Evolutionary conservation across 805 yeast species (phyloP).

Genomic region (Crinitomyces ghanaensis): DNA sequence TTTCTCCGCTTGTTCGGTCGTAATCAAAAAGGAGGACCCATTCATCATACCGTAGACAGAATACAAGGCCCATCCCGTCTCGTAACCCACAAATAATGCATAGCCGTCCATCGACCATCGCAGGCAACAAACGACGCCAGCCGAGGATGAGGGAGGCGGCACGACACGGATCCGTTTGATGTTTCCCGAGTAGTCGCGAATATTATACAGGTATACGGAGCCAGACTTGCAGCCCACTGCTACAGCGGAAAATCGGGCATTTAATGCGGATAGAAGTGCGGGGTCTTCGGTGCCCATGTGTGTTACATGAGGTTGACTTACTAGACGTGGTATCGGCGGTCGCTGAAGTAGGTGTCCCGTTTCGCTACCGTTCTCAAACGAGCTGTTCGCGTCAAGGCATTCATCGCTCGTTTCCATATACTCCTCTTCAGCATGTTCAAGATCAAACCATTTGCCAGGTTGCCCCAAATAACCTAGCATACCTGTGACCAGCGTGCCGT

Average conservation of each 20-base stretch:
- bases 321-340: conserved; percentile 2
- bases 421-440: not conserved
- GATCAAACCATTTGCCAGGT: not conserved
- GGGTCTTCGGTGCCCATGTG: conserved; percentile 6
- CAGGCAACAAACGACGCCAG: conserved; percentile 20
- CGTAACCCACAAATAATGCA: conserved; percentile 23
- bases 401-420: conserved; percentile 2
- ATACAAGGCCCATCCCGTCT: conserved; percentile 37
- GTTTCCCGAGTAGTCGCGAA: conserved; percentile 27
- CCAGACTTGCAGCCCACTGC: conserved; percentile 32
- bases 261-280: conserved; percentile 26
- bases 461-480: conserved; percentile 1
- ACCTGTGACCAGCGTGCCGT: conserved; percentile 20
- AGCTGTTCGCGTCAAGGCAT: conserved; percentile 1
- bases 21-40: conserved; percentile 29
- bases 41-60: conserved; percentile 38
- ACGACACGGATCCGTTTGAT: conserved; percentile 24
- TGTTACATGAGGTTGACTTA: conserved; percentile 9
- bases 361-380: not conserved
- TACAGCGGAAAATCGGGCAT: conserved; percentile 31
- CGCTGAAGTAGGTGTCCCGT: not conserved
- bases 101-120: conserved; percentile 31
- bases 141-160: conserved; percentile 17
- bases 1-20: conserved; percentile 10
- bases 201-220: conserved; percentile 27